Evolutionary conservation across 2,329 filamentous ascomycete genomes (phyloP).

Genomic region (Ilyonectria robusta): DNA sequence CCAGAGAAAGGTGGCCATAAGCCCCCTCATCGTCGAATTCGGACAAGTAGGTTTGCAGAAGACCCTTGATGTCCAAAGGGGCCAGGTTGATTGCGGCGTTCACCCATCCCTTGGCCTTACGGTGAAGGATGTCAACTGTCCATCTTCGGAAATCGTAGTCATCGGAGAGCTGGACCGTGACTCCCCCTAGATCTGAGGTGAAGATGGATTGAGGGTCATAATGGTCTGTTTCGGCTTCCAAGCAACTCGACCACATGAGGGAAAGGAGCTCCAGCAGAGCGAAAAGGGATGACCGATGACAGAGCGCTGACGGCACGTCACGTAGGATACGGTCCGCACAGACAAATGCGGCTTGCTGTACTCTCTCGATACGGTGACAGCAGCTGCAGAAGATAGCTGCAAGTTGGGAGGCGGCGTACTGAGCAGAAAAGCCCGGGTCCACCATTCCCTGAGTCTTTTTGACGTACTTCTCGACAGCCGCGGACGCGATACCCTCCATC

Average conservation of each 20-base stretch:
- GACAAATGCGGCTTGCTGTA: constrained; percentile 87
- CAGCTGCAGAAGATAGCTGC: constrained; percentile 88
- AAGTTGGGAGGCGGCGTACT: constrained; percentile 90
- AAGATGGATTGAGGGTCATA: constrained; percentile 91
- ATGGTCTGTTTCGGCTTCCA: constrained; percentile 94
- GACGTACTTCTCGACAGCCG: constrained; percentile 85
- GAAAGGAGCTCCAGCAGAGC: constrained; percentile 92
- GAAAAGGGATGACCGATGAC: constrained; percentile 91
- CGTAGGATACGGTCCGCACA: constrained; percentile 90
- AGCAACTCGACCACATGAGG: constrained; percentile 94
- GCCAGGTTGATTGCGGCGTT: constrained; percentile 84
- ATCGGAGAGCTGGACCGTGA: constrained; percentile 92
- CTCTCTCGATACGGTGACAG: constrained; percentile 92
- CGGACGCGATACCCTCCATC: constrained; percentile 75
- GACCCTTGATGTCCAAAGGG: constrained; percentile 92
- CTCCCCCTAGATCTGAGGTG: constrained; percentile 80
- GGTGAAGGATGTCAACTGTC: constrained; percentile 84
- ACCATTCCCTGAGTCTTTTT: constrained; percentile 79
- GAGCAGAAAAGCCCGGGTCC: constrained; percentile 86
- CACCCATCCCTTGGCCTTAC: constrained; percentile 85
- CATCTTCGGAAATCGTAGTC: constrained; percentile 86
- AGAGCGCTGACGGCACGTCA: constrained; percentile 89
- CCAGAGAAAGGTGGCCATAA: constrained; percentile 92
- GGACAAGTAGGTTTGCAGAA: constrained; percentile 95
- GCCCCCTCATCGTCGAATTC: constrained; percentile 93